Evolutionary conservation across 2,329 filamentous ascomycete species (phyloP).

Genomic region (Microcera coccophila): DNA sequence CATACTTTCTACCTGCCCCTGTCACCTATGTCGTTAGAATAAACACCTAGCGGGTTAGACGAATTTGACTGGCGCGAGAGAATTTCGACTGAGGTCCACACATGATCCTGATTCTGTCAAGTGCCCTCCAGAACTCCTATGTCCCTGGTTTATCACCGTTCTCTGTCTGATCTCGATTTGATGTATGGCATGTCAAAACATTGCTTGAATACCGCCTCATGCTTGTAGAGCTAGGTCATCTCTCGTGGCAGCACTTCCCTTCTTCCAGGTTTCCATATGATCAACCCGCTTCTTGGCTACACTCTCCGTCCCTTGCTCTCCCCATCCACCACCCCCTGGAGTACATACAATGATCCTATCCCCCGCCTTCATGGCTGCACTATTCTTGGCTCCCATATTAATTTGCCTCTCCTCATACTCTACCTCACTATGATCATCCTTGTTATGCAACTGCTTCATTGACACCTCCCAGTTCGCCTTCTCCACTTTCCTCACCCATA

Average conservation of each 20-base stretch:
- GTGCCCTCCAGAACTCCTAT: no score
- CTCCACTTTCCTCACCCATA: conserved; percentile 76
- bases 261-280: conserved; percentile 49
- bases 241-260: conserved; percentile 53
- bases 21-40: no score
- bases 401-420: conserved; percentile 60
- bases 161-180: no score
- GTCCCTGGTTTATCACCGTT: no score
- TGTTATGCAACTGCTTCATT: conserved; percentile 36
- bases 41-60: no score
- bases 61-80: no score
- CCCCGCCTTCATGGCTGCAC: conserved; percentile 68
- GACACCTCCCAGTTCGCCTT: conserved; percentile 50
- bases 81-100: no score
- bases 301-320: conserved; percentile 55
- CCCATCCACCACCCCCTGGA: conserved; percentile 78
- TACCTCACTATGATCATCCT: conserved; percentile 30
- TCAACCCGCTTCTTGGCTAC: conserved; percentile 51
- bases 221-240: conserved; percentile 58
- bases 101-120: no score
- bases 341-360: conserved; percentile 76
- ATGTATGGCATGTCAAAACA: no score
- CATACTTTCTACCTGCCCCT: no score
- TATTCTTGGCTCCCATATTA: conserved; percentile 77
- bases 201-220: no score